Percentiles rank a stretch among this genome's conserved stretches.
These are phyloP conservation scores for Ganoderma lingzhi DNA, from an alignment of 1,284 basidiomycete genomes.

Conservation along the genomic window DNA sequence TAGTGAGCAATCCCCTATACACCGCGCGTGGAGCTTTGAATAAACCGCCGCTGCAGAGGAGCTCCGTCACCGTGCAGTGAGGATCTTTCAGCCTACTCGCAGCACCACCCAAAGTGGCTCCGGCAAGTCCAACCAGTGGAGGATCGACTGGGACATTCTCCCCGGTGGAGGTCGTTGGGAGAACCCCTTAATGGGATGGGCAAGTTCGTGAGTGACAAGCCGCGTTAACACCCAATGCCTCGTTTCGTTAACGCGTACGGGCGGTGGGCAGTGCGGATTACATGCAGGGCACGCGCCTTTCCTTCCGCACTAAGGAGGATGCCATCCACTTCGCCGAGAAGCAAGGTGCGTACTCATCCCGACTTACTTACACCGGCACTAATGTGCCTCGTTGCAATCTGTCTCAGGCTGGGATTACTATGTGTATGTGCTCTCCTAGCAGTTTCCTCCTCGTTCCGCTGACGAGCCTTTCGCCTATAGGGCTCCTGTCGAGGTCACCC, in stretches of 20 bases:
- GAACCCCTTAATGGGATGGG: constrained; percentile 99
- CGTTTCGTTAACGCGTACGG: constrained; percentile 6
- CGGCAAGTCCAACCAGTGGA: constrained; percentile 89
- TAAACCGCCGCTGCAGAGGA: constrained; percentile 63
- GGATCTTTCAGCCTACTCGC: constrained; percentile 94
- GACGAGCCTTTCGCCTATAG: constrained; percentile 50
- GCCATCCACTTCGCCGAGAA: constrained; percentile 95
- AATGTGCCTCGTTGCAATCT: constrained; percentile 8
- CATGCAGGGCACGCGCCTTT: constrained; percentile 92
- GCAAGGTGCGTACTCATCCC: constrained; percentile 65
- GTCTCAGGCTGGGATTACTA: constrained; percentile 75
- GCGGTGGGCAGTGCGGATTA: constrained; percentile 89
- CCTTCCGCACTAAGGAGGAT: constrained; percentile 91
- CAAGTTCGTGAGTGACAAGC: constrained; percentile 75
- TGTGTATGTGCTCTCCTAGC: constrained; percentile 56
- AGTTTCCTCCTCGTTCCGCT: constrained; percentile 19
- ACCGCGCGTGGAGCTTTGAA: neutral
- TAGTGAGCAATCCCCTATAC: constrained; percentile 51
- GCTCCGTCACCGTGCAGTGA: constrained; percentile 86
- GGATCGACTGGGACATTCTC: constrained; percentile 94
- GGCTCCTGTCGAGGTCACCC: constrained; percentile 72
- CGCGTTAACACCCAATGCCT: neutral
- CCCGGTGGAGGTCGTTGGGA: constrained; percentile 94
- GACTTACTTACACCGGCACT: neutral
- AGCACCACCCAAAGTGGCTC: constrained; percentile 96